Evolutionary conservation across 2,329 filamentous ascomycete species (phyloP).

Genomic region (Paraconiothyrium sp.): DNA sequence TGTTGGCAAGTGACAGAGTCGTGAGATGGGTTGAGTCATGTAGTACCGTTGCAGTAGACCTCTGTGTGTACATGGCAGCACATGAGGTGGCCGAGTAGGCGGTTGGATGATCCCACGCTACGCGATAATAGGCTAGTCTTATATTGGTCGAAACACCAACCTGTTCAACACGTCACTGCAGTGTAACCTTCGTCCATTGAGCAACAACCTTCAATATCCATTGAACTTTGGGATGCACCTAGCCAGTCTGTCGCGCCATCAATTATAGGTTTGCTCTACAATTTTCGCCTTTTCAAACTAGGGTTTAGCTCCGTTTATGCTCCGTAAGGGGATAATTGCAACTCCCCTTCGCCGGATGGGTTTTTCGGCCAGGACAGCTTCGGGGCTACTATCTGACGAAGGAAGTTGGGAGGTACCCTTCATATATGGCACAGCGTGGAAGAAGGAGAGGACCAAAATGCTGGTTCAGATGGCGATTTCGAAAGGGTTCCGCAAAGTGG

Average conservation of each 20-base stretch:
- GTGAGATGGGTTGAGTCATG: neutral
- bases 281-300: too few relatives aligned
- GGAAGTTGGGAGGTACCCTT: conserved; percentile 46
- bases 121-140: neutral
- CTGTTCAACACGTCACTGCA: neutral
- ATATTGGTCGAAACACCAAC: too few relatives aligned
- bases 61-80: neutral
- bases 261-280: too few relatives aligned
- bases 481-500: conserved; percentile 75
- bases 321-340: too few relatives aligned
- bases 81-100: neutral
- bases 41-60: neutral
- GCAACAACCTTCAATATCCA: conserved; percentile 4
- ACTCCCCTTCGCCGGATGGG: conserved; percentile 19
- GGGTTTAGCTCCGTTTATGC: too few relatives aligned
- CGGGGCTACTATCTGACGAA: conserved; percentile 23
- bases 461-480: conserved; percentile 75
- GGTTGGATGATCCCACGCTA: neutral
- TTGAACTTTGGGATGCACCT: too few relatives aligned
- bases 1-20: conserved; percentile 26
- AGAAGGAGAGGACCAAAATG: conserved; percentile 72
- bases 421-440: conserved; percentile 89
- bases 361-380: conserved; percentile 21
- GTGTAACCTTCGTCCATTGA: too few relatives aligned
- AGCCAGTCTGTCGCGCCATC: too few relatives aligned